phyloP scores from a whole-genome alignment of 1,284 basidiomycete genomes.

The Ustilago esculenta region DNA sequence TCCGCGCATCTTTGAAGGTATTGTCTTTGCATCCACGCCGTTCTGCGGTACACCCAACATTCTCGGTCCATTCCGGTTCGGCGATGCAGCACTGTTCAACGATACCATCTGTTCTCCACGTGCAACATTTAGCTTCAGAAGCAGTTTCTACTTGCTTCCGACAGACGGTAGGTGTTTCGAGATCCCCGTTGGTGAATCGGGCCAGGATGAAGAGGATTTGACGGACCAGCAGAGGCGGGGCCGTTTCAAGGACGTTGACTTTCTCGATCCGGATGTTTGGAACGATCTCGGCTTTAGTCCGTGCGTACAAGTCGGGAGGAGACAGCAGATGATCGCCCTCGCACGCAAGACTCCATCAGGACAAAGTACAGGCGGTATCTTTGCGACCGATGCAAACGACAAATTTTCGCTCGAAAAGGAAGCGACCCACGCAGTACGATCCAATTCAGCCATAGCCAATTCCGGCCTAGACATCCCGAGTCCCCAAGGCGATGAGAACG shows the following conservation, averaged over 20 bases:
- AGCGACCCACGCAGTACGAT: background rate
- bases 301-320: conserved; percentile 29
- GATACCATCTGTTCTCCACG: conserved; percentile 62
- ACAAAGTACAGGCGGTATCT: background rate
- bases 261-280: conserved; percentile 48
- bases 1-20: conserved; percentile 62
- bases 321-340: conserved; percentile 13
- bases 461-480: conserved; percentile 9
- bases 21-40: conserved; percentile 65
- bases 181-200: conserved; percentile 14
- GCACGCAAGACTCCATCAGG: conserved; percentile 2
- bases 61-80: conserved; percentile 63
- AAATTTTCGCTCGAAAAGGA: conserved; percentile 1
- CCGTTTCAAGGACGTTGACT: conserved; percentile 48
- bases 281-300: conserved; percentile 49
- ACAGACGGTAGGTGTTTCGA: conserved; percentile 50
- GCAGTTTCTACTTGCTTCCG: conserved; percentile 65
- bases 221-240: conserved; percentile 25
- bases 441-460: background rate
- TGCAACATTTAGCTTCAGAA: conserved; percentile 64
- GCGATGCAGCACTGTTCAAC: conserved; percentile 62
- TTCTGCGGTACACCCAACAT: conserved; percentile 66
- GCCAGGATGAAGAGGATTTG: conserved; percentile 34
- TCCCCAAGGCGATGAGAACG: conserved; percentile 8
- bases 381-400: background rate